These are phyloP conservation scores for Hemileia vastatrix DNA, from an alignment of 1,284 basidiomycete species.

Conservation along the genomic window DNA sequence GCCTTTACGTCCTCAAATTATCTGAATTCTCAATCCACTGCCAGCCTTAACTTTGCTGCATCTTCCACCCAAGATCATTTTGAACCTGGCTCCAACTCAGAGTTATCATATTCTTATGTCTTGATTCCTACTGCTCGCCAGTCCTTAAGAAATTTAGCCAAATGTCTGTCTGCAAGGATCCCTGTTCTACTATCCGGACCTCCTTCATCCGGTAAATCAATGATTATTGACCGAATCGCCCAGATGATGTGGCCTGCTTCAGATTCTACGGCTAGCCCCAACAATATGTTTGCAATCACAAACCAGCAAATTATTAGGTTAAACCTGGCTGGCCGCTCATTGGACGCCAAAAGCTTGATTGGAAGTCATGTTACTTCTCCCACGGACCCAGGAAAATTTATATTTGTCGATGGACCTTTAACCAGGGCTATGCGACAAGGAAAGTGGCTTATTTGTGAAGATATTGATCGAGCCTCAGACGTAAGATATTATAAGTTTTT, in stretches of 20 bases:
- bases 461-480: constrained; percentile 76
- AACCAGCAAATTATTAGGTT: constrained; percentile 57
- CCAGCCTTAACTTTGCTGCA: background rate
- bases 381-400: constrained; percentile 75
- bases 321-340: constrained; percentile 83
- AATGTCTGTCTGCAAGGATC: constrained; percentile 58
- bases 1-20: background rate
- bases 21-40: background rate
- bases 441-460: constrained; percentile 86
- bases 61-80: background rate
- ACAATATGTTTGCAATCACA: background rate
- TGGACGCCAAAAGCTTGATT: constrained; percentile 86
- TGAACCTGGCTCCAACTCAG: constrained; percentile 27
- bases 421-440: constrained; percentile 83
- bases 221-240: constrained; percentile 69
- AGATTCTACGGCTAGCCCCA: constrained; percentile 43
- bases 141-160: constrained; percentile 58
- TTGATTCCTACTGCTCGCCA: constrained; percentile 56
- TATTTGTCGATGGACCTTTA: constrained; percentile 92
- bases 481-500: too few relatives aligned
- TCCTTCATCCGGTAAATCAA: constrained; percentile 81
- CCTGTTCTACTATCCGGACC: constrained; percentile 78
- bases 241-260: constrained; percentile 54
- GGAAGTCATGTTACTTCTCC: constrained; percentile 89
- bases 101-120: too few relatives aligned